These are phyloP conservation scores for Draba incana DNA, from an alignment of 345 rosid genomes.

Conservation along the genomic window DNA sequence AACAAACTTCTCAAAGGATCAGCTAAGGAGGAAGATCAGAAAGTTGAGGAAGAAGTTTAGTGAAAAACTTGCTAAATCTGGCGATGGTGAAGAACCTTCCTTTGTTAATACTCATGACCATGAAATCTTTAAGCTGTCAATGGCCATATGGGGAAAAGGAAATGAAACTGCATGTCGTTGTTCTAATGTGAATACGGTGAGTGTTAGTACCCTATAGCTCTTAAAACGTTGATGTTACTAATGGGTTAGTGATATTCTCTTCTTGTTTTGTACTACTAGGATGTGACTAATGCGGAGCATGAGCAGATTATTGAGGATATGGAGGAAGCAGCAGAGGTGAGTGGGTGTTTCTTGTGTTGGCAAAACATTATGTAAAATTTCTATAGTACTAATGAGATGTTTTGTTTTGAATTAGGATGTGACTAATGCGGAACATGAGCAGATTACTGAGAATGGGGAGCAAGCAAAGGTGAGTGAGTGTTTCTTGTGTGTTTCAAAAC, in stretches of 20 bases:
- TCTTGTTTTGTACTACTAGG: neutral
- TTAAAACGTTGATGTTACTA: neutral
- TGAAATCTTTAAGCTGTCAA: conserved; percentile 15
- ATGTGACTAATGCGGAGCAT: neutral
- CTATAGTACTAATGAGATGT: no score
- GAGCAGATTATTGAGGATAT: neutral
- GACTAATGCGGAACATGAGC: neutral
- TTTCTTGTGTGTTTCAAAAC: neutral
- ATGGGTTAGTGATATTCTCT: neutral
- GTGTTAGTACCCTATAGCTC: neutral
- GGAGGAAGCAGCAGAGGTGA: no score
- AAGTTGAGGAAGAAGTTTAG: conserved; percentile 14
- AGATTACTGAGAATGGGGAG: neutral
- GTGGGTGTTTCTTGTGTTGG: no score
- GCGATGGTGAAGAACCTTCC: neutral
- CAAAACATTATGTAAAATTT: no score
- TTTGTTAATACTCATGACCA: conserved; percentile 18
- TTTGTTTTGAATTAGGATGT: neutral
- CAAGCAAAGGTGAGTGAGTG: neutral
- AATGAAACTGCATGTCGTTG: neutral
- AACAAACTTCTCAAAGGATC: neutral
- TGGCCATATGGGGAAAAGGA: conserved; percentile 5
- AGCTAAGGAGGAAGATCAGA: conserved; percentile 22
- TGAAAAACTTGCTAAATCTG: neutral
- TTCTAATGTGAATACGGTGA: neutral